Base-by-base conservation (phyloP, 306 rosid genomes). In the Rosa multiflora region DNA sequence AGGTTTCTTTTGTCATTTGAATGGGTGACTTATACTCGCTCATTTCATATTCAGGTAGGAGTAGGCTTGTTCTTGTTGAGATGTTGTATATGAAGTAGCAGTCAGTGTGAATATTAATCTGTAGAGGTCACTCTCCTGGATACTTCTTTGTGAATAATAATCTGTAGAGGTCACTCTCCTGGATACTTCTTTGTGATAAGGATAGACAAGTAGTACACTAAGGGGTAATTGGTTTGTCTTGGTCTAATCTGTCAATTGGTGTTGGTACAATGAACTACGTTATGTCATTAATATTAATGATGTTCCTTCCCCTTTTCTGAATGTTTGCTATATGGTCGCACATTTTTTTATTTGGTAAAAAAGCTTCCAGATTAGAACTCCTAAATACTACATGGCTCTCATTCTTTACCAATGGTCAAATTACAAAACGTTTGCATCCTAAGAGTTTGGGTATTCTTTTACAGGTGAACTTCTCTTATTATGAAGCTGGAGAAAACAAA, bases 401-500 rank as follows among this genome's bases (percentile, higher is more conserved):
- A 2, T 40, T 15, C 14, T 46, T 76, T 12, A 2, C 15, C 20
- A 7, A 13, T 59, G 35, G 44, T 43, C 66, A 17, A 10, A 18
- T 10, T 46, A 56, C 46, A 35, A 20, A 53, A 39, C 9, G 12
- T 20, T 9, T 72, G 35, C 44, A 32, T 37, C 64, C 62, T 42
- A 42, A 72, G 66, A 72, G 73, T 61, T 73, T 48, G 75, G 23
- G 17, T 75, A 29, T 83, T 73, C 32, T 68, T 39, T 72, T 87
- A 71, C 85, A 92, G 99, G 97, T 94, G 76, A 94, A 94, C 79
- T 94, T 94, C 76, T 91, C 89, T 81, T 94, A 94, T 82, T 88
- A 79, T 67, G 99, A 94, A 91, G 97, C 95, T 64, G 97, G 95
- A 70, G 97, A 94, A 87, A 85, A 92, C 86, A 94, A 94, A 80